These are phyloP conservation scores for Penicillium arizonense DNA, from an alignment of 495 filamentous ascomycete species.

Conservation along the genomic window DNA sequence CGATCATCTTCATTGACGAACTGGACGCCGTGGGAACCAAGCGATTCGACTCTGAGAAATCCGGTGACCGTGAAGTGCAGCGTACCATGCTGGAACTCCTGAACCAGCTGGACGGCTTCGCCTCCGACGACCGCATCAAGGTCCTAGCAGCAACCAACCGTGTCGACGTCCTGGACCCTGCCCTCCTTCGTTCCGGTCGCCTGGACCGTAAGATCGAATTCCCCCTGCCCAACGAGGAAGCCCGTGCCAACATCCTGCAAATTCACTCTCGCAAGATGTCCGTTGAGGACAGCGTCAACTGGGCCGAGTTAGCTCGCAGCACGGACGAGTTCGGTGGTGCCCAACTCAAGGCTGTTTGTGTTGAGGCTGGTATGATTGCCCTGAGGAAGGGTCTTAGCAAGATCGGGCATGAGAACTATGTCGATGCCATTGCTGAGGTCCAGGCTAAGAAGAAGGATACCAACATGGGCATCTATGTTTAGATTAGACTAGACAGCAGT, in stretches of 20 bases:
- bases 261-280: conserved; percentile 99
- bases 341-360: conserved; percentile 96
- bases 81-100: conserved; percentile 98
- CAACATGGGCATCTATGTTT: conserved; percentile 56
- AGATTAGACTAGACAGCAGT: conserved; percentile 7
- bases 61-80: conserved; percentile 96
- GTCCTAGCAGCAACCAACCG: conserved; percentile 97
- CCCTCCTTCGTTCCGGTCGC: conserved; percentile 88
- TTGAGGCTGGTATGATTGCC: conserved; percentile 99
- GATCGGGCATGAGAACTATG: conserved; percentile 97
- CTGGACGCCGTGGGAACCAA: conserved; percentile 96
- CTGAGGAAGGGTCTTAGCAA: conserved; percentile 87
- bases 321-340: conserved; percentile 99
- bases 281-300: conserved; percentile 90
- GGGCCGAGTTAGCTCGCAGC: conserved; percentile 89
- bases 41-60: conserved; percentile 98
- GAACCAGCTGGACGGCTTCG: conserved; percentile 98
- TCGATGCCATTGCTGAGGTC: conserved; percentile 96
- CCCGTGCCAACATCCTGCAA: conserved; percentile 91
- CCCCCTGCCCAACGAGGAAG: conserved; percentile 98
- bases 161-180: conserved; percentile 95
- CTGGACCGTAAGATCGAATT: conserved; percentile 99
- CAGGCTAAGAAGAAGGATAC: conserved; percentile 97
- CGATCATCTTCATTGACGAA: conserved; percentile 99
- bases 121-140: conserved; percentile 98